Base-by-base conservation (phyloP, 2,329 filamentous ascomycete genomes). In the Chrysoporthe puriensis region DNA sequence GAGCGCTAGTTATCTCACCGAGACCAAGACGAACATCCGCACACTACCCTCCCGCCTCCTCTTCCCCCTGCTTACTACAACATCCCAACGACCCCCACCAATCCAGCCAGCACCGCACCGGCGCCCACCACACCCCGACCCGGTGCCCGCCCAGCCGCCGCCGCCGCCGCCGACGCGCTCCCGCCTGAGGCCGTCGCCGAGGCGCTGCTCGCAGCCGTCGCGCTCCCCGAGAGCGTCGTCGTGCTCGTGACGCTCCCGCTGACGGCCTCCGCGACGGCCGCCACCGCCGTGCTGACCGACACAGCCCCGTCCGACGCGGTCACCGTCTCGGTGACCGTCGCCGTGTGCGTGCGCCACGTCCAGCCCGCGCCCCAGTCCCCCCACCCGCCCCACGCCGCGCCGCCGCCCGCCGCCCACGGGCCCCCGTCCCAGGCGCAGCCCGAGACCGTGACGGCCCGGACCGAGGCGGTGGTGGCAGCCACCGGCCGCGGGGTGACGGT, bases 301-400 rank as follows among this genome's bases (percentile, higher is more conserved):
- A 74, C 64, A 14, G 62, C 70, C 13, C 70, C 70, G 40, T 62
- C 68, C 1, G 78, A 79, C 44, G 74, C 72, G 3, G 79, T 80
- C 56, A 81, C 73, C 40, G 71, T 77, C 66, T 72, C 63, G 2
- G 79, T 81, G 36, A 75, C 71, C 7, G 79, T 80, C 13, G 77
- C 69, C 1, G 74, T 75, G 3, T 50, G 63, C 18, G 77, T 78
- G 26, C 71, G 75, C 77, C 77, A 80, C 52, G 72, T 75, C 81
- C 80, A 82, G 62, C 79, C 80, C 13, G 71, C 64, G 54, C 80
- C 79, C 80, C 80, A 82, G 70, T 77, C 77, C 34, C 77, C 77
- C 74, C 78, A 81, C 43, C 78, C 77, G 43, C 79, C 76, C 72
- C 78, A 79, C 46, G 79, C 78, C 50, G 75, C 76, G 4, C 78